A percentile compares a stretch with the other conserved stretches of the same genome.
Conservation (phyloP, 495 filamentous ascomycete genomes). For the Xylona heveae region DNA sequence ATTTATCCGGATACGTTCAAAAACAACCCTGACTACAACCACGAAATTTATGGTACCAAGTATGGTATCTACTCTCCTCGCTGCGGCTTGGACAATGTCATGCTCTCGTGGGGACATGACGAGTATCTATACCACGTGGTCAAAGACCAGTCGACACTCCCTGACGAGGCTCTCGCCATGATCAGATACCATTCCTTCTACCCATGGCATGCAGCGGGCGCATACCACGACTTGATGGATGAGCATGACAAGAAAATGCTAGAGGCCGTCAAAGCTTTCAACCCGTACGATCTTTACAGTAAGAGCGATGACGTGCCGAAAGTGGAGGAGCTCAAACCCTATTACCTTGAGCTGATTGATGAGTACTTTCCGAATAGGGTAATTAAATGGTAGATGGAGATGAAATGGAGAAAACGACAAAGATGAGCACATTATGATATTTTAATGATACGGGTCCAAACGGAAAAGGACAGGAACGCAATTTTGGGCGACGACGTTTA, state of each 20-base stretch:
- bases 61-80: conserved; percentile 58
- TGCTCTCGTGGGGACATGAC: conserved; percentile 84
- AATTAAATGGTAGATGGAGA: conserved; percentile 42
- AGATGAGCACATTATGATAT: too few relatives aligned
- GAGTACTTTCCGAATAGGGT: conserved; percentile 64
- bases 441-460: too few relatives aligned
- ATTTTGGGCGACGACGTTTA: too few relatives aligned
- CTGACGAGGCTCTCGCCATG: conserved; percentile 68
- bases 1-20: conserved; percentile 60
- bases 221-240: conserved; percentile 62
- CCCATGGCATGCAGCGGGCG: conserved; percentile 64
- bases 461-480: too few relatives aligned
- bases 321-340: conserved; percentile 57
- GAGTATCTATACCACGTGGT: conserved; percentile 77
- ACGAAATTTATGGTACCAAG: conserved; percentile 47
- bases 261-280: conserved; percentile 65
- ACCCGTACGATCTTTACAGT: conserved; percentile 79
- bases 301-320: conserved; percentile 68
- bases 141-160: conserved; percentile 56
- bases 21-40: conserved; percentile 42
- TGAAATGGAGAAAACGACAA: too few relatives aligned
- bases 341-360: conserved; percentile 67
- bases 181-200: conserved; percentile 84
- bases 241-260: conserved; percentile 60
- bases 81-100: conserved; percentile 63